Percentiles rank a stretch among this genome's conserved stretches.
Conservation (phyloP, 495 filamentous ascomycete genomes). For the Collariella sp. region DNA sequence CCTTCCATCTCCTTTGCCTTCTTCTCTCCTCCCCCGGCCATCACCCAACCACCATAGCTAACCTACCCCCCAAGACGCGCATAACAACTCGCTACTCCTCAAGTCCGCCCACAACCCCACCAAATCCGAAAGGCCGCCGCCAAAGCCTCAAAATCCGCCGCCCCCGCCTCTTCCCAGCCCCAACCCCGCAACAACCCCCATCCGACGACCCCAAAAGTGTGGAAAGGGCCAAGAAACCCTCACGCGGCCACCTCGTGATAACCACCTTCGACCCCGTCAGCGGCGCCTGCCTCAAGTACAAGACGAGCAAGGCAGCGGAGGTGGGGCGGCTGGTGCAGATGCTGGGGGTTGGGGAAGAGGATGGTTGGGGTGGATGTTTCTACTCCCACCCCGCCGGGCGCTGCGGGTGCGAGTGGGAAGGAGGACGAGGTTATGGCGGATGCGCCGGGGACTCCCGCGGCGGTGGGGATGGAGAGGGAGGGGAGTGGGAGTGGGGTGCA, state of each 20-base stretch:
- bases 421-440: constrained; percentile 28
- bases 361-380: constrained; percentile 50
- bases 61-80: constrained; percentile 55
- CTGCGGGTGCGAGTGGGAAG: constrained; percentile 26
- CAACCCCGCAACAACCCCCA: not conserved
- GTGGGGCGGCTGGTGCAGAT: constrained; percentile 71
- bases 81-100: constrained; percentile 82
- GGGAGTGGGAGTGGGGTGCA: constrained; percentile 26
- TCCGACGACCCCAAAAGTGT: constrained; percentile 11
- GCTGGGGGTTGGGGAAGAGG: constrained; percentile 55
- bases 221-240: constrained; percentile 12
- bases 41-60: constrained; percentile 10
- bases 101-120: constrained; percentile 31
- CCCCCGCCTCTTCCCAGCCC: constrained; percentile 1
- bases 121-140: constrained; percentile 5
- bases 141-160: constrained; percentile 12
- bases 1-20: not conserved
- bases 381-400: constrained; percentile 33
- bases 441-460: constrained; percentile 20
- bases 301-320: constrained; percentile 83
- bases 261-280: constrained; percentile 84
- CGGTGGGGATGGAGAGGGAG: constrained; percentile 5
- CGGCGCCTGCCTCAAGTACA: constrained; percentile 80
- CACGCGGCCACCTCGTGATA: constrained; percentile 60
- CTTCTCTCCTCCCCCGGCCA: constrained; percentile 8